Evolutionary conservation across 306 rosid species (phyloP), one percentile per base, ranked within the genome.

Genomic region (Dalbergia oliveri): DNA sequence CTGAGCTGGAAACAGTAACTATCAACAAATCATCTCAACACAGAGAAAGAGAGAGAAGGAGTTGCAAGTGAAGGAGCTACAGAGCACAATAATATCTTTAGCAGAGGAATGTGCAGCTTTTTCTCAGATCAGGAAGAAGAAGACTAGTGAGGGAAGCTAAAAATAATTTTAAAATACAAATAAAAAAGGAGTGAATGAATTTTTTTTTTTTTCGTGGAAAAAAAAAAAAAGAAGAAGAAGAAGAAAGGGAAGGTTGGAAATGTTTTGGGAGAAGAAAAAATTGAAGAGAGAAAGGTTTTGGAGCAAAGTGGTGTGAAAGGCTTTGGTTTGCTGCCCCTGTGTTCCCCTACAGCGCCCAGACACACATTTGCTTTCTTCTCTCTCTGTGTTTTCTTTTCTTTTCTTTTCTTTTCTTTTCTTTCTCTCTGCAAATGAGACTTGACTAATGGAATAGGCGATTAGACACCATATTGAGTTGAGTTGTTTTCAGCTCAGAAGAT

Each of bases 91-190:
- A 54, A 15, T 16, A 15, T 16, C 60, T 11, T 26, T 12, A 16
- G 23, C 35, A 23, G 37, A 60, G 47, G 9, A 15, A 39, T 34
- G 67, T 35, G 63, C 76, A 44, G 76, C 56, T 35, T 69, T 70
- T 64, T 54, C 68, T 81, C 76, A 71, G 91, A 77, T 82, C 85
- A 88, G 21, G 11, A n/a, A n/a, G 6, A 54, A 54, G 11, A 54
- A 16, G 16, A n/a, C 16, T 1, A 54, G 4, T 4, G 41, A 37
- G 5, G 41, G 7, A 37, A 37, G 41, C 8, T 37, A 37, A 37
- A 37, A 37, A 37, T 37, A 37, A 37, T 37, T 37, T 37, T 4
- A 37, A 37, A 37, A 37, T 37, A 4, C 0, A 37, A 37, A 4
- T 37, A 37, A 37, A 37, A 37, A 37, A 37, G 1, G 1, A 37